A percentile compares a stretch with the other conserved stretches of the same genome.
These are phyloP conservation scores for Plectosphaerella cucumerina DNA, from an alignment of 2,329 filamentous ascomycete species.

Conservation along the genomic window DNA sequence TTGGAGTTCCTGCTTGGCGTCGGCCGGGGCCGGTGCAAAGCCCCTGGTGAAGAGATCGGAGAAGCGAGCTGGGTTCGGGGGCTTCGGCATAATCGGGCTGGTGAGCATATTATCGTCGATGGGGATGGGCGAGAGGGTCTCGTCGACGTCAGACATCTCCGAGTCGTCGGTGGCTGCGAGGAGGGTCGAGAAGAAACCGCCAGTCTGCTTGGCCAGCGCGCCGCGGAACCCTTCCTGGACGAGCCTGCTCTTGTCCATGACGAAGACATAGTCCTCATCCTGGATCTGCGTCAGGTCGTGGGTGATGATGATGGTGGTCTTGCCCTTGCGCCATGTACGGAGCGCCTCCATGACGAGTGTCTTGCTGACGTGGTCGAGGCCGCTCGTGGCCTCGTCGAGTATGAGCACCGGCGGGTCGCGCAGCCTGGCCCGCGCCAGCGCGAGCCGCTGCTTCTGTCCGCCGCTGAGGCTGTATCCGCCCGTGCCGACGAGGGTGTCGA, in stretches of 20 bases:
- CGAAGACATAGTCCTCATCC: conserved; percentile 71
- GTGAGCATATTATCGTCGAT: neutral
- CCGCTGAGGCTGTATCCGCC: conserved; percentile 74
- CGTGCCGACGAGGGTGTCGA: conserved; percentile 67
- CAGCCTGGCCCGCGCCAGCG: conserved; percentile 72
- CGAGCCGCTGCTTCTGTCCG: conserved; percentile 78
- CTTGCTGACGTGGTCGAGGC: conserved; percentile 71
- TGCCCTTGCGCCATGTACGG: conserved; percentile 69
- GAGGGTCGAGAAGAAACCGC: conserved; percentile 43
- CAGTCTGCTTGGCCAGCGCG: conserved; percentile 42
- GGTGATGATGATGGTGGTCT: conserved; percentile 90
- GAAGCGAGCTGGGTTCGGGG: neutral
- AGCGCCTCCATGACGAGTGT: conserved; percentile 69
- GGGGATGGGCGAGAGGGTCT: neutral
- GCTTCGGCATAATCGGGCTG: neutral
- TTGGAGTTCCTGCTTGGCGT: neutral
- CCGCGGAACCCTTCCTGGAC: conserved; percentile 64
- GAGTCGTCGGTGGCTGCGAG: conserved; percentile 17
- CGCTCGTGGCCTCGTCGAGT: conserved; percentile 84
- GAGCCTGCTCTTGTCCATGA: conserved; percentile 67
- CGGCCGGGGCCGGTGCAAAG: neutral
- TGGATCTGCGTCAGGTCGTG: conserved; percentile 79
- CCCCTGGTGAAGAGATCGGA: neutral
- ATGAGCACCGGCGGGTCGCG: conserved; percentile 77
- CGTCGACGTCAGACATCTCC: neutral